phyloP scores from a whole-genome alignment of 2,329 filamentous ascomycete genomes.

The Aaosphaeria arxii region DNA sequence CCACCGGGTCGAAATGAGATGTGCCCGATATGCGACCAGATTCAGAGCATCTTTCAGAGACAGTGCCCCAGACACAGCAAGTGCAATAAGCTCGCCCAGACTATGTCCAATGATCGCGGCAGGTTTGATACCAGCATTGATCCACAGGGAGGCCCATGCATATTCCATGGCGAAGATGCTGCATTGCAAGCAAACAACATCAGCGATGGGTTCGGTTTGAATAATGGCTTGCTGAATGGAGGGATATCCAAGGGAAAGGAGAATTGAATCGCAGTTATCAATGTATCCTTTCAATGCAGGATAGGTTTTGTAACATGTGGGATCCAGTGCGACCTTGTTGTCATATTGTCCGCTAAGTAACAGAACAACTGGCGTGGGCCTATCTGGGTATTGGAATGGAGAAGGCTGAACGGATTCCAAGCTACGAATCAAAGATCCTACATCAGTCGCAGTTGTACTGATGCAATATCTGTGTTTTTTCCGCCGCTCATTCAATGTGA shows the following conservation, averaged over 20 bases:
- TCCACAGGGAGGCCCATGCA: constrained; percentile 23
- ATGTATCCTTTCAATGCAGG: constrained; percentile 11
- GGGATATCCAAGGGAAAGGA: constrained; percentile 1
- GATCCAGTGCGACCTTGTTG: constrained; percentile 5
- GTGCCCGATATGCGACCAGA: constrained; percentile 24
- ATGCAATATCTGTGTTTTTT: too few relatives aligned
- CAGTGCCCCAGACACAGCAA: constrained; percentile 32
- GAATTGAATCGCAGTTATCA: constrained; percentile 6
- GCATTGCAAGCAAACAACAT: constrained; percentile 15
- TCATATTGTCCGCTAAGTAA: constrained; percentile 18
- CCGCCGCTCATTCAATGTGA: too few relatives aligned
- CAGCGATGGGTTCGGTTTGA: not conserved
- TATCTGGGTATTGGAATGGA: not conserved
- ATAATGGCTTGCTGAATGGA: constrained; percentile 15
- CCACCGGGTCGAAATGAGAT: constrained; percentile 32
- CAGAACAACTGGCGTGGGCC: constrained; percentile 10
- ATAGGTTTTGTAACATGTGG: constrained; percentile 3
- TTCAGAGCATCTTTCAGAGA: constrained; percentile 29
- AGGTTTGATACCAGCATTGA: constrained; percentile 11
- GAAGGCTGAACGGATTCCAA: not conserved
- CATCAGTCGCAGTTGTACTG: too few relatives aligned
- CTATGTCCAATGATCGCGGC: constrained; percentile 34
- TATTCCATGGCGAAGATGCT: constrained; percentile 32
- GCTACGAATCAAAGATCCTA: not conserved
- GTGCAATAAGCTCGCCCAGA: constrained; percentile 39